These are phyloP conservation scores for Sclerotinia subarctica DNA, from an alignment of 2,329 filamentous ascomycete genomes.

Conservation along the genomic window DNA sequence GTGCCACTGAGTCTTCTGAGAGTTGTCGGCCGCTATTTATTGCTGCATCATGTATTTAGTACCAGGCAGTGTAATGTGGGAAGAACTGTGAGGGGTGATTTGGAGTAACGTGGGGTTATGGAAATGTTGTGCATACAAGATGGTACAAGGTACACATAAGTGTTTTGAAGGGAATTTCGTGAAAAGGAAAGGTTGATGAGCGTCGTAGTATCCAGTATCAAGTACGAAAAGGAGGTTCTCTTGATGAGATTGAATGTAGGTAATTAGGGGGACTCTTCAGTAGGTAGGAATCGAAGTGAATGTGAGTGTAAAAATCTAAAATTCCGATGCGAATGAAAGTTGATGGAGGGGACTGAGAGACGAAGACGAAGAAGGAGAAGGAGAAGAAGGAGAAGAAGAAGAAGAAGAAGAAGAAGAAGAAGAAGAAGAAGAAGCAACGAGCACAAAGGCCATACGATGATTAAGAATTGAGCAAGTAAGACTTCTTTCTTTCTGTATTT, in stretches of 20 bases:
- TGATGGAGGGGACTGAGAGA: constrained; percentile 6
- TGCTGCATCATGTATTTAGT: constrained; percentile 16
- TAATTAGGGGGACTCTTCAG: neutral
- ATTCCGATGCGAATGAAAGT: neutral
- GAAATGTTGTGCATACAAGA: constrained; percentile 14
- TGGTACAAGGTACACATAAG: neutral
- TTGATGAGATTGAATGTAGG: neutral
- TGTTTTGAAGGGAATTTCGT: neutral
- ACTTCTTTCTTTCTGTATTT: constrained; percentile 16
- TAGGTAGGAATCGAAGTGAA: neutral
- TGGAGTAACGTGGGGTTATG: constrained; percentile 14
- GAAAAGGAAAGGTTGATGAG: neutral
- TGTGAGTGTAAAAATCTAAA: neutral
- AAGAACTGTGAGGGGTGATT: constrained; percentile 14
- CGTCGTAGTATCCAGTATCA: neutral
- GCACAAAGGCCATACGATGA: neutral
- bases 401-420: neutral
- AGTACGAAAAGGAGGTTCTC: neutral
- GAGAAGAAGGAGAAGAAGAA: neutral
- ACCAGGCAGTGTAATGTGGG: constrained; percentile 12
- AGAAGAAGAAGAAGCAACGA: neutral
- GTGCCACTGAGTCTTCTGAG: neutral
- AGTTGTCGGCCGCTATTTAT: constrained; percentile 11
- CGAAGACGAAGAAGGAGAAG: neutral
- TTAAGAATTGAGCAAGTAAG: constrained; percentile 1